phyloP scores from a whole-genome alignment of 805 yeast species.

The Priceomyces melissophilus region DNA sequence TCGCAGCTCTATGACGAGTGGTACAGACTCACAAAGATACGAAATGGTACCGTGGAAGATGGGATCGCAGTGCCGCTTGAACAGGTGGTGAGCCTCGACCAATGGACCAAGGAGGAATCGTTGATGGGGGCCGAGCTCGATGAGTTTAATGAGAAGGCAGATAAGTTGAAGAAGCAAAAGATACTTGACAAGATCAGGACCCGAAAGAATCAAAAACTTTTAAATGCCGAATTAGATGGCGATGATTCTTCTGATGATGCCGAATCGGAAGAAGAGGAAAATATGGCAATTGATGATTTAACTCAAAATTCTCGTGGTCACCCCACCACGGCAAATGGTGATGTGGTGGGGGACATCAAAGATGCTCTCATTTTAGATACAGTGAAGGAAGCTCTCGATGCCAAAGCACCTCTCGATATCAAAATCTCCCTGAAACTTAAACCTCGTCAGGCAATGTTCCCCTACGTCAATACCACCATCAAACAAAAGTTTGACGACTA shows the following conservation, averaged over 20 bases:
- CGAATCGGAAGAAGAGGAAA: conserved; percentile 28
- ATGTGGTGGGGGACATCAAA: conserved; percentile 30
- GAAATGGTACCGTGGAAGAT: conserved; percentile 46
- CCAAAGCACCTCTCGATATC: conserved; percentile 52
- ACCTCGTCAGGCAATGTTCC: conserved; percentile 70
- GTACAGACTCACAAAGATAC: conserved; percentile 40
- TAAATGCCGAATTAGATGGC: conserved; percentile 33
- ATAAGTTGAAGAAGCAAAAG: conserved; percentile 42
- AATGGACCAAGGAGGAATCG: conserved; percentile 47
- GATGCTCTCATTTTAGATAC: conserved; percentile 40
- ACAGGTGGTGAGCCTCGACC: conserved; percentile 36
- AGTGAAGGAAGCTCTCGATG: conserved; percentile 35
- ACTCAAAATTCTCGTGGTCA: too few species aligned
- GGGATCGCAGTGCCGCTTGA: conserved; percentile 58
- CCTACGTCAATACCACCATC: conserved; percentile 48
- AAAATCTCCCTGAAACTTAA: conserved; percentile 41
- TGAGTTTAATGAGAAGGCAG: conserved; percentile 44
- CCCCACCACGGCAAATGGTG: conserved; percentile 2
- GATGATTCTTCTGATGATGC: conserved; percentile 34
- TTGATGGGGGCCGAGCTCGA: conserved; percentile 50
- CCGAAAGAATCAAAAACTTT: conserved; percentile 35
- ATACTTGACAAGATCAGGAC: conserved; percentile 41
- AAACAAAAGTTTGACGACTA: conserved; percentile 77
- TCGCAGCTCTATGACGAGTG: conserved; percentile 52
- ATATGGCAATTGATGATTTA: conserved; percentile 24